Conservation (phyloP, 2,329 filamentous ascomycete genomes). For the Amauroascus verrucosus region DNA sequence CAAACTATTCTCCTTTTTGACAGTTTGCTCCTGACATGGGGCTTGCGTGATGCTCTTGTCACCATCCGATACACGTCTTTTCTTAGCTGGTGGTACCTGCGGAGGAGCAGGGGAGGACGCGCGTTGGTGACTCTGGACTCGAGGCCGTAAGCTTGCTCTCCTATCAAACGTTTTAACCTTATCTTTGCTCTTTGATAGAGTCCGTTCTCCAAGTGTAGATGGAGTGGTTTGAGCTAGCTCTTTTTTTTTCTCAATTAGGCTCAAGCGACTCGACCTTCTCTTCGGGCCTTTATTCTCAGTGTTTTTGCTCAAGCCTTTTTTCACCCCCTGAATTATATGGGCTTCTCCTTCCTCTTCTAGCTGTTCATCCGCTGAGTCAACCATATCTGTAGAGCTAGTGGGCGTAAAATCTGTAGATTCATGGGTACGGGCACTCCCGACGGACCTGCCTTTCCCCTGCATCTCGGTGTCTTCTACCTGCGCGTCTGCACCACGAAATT, state of each 20-base stretch:
- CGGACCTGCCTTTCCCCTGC: neutral
- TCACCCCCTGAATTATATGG: constrained; percentile 2
- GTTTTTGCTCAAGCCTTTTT: constrained; percentile 19
- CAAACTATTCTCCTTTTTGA: constrained; percentile 15
- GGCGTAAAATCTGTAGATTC: neutral
- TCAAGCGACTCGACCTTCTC: constrained; percentile 37
- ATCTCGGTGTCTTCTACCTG: neutral
- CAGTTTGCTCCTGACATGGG: neutral
- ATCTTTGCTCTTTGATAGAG: constrained; percentile 42
- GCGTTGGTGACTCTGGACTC: constrained; percentile 27
- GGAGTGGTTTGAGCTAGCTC: constrained; percentile 39
- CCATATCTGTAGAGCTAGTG: neutral
- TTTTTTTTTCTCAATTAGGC: constrained; percentile 35
- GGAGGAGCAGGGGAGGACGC: constrained; percentile 12
- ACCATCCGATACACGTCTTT: constrained; percentile 34
- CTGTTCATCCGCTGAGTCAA: neutral
- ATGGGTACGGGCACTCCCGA: neutral
- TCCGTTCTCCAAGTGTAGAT: constrained; percentile 51
- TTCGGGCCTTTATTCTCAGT: constrained; percentile 22
- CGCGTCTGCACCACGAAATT: neutral
- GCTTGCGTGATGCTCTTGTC: constrained; percentile 17
- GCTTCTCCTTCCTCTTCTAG: neutral
- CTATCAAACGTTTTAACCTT: constrained; percentile 47
- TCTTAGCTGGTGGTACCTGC: constrained; percentile 31
- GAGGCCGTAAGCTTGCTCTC: constrained; percentile 49